Conservation (phyloP, 352 stramenopile genomes). For the Nothophytophthora sp. region DNA sequence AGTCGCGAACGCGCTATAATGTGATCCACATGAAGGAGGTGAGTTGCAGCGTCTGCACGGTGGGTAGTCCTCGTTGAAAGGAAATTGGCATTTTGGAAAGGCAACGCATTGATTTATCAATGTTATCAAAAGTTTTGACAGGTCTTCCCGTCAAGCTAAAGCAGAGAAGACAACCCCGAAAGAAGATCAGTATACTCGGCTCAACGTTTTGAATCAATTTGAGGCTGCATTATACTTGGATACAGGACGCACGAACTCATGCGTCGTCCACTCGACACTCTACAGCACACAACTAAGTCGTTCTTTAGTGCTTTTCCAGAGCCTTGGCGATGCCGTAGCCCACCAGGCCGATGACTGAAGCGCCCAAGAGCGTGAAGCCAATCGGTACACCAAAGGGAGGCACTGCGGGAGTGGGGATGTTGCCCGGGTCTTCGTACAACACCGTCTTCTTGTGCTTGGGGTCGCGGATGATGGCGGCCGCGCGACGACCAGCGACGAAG, state of each 20-base stretch:
- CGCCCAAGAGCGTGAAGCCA: constrained; percentile 59
- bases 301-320: constrained; percentile 51
- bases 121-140: constrained; percentile 4
- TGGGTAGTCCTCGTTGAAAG: no score
- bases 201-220: no score
- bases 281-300: constrained; percentile 5
- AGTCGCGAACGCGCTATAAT: constrained; percentile 4
- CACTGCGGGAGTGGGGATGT: constrained; percentile 71
- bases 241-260: constrained; percentile 7
- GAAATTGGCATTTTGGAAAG: constrained; percentile 3
- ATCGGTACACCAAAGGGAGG: constrained; percentile 75
- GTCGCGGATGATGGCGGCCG: constrained; percentile 78
- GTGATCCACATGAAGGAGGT: no score
- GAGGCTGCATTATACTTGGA: no score
- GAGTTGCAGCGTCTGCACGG: no score
- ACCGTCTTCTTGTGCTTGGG: constrained; percentile 66
- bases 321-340: constrained; percentile 69
- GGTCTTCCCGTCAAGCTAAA: no score
- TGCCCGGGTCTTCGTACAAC: constrained; percentile 85
- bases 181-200: no score
- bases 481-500: constrained; percentile 82
- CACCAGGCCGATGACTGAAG: constrained; percentile 51
- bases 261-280: neutral
- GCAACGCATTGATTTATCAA: neutral
- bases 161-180: no score